phyloP scores from a whole-genome alignment of 139 green algal genomes.

The Closterium sp. region DNA sequence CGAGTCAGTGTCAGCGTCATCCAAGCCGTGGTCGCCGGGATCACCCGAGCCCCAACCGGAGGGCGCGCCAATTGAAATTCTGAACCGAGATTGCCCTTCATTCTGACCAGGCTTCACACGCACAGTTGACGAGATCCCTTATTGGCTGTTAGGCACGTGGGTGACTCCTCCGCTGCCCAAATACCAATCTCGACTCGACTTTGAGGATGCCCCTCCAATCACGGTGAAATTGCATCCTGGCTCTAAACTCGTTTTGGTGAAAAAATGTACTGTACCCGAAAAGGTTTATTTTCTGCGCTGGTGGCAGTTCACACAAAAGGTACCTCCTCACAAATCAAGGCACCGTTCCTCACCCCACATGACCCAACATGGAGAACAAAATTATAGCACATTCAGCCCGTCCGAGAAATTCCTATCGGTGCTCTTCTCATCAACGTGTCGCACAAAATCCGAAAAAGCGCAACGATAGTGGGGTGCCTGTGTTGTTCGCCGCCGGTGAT shows the following conservation, averaged over 20 bases:
- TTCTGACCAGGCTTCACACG: not conserved
- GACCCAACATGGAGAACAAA: not conserved
- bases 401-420: not conserved
- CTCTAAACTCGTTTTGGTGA: not conserved
- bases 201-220: not conserved
- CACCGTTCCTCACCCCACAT: not conserved
- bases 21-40: not conserved
- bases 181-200: not conserved
- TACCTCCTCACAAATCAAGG: not conserved
- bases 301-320: not conserved
- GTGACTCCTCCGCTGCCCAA: not conserved
- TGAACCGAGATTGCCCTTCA: not conserved
- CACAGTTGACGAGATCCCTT: not conserved
- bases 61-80: not conserved
- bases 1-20: not conserved
- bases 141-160: not conserved
- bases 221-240: not conserved
- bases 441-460: not conserved
- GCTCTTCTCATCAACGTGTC: no score
- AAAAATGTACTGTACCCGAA: not conserved
- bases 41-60: not conserved
- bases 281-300: no score
- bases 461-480: not conserved
- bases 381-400: not conserved
- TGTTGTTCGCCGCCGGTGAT: not conserved